Percentiles rank a stretch among this genome's conserved stretches.
phyloP scores from a whole-genome alignment of 768 basidiomycete genomes.

The Tricholoma sp. region DNA sequence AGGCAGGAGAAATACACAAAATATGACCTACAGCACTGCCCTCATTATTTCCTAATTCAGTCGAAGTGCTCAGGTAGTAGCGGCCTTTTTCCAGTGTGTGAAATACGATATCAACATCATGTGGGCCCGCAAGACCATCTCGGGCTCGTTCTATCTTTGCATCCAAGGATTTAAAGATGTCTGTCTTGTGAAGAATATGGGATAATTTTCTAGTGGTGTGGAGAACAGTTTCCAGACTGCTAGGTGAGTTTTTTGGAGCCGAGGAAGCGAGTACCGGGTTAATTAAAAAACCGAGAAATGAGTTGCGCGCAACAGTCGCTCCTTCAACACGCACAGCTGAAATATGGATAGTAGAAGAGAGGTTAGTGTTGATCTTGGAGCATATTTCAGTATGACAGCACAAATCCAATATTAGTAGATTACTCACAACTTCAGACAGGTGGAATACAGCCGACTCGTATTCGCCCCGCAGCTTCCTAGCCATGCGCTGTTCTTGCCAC shows the following conservation, averaged over 20 bases:
- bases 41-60: slow-evolving; percentile 91
- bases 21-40: slow-evolving; percentile 74
- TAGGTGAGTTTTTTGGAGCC: slow-evolving; percentile 14
- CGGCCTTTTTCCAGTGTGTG: slow-evolving; percentile 71
- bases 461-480: slow-evolving; percentile 64
- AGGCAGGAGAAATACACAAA: not conserved
- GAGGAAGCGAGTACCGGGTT: slow-evolving; percentile 45
- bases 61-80: slow-evolving; percentile 75
- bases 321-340: slow-evolving; percentile 81
- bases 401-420: not conserved
- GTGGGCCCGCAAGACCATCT: slow-evolving; percentile 44
- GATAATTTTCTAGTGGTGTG: slow-evolving; percentile 65
- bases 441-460: slow-evolving; percentile 68
- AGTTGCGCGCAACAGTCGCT: slow-evolving; percentile 62
- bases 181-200: slow-evolving; percentile 62
- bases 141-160: slow-evolving; percentile 57
- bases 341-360: slow-evolving; percentile 62
- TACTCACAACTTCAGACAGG: slow-evolving; percentile 43
- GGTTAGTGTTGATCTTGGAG: slow-evolving; percentile 59
- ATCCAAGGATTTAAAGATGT: slow-evolving; percentile 68
- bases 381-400: not conserved
- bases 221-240: slow-evolving; percentile 61
- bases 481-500: slow-evolving; percentile 76
- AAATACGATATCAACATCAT: slow-evolving; percentile 79
- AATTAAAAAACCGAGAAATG: slow-evolving; percentile 80